Percentiles rank a stretch among this genome's conserved stretches.
These are phyloP conservation scores for Vigna angularis DNA, from an alignment of 306 rosid species.

Conservation along the genomic window DNA sequence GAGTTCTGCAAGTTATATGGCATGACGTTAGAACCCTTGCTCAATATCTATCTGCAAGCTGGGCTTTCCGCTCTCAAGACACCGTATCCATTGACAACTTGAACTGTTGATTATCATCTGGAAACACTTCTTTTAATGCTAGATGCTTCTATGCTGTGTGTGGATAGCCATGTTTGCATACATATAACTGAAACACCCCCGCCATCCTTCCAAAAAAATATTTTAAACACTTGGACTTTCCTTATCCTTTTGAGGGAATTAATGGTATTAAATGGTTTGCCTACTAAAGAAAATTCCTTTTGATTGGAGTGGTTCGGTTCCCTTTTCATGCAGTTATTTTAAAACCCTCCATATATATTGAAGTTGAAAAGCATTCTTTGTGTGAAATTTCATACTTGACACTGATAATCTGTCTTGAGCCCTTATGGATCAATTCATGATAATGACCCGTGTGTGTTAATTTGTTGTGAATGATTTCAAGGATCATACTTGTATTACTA, in stretches of 20 bases:
- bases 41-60: conserved; percentile 92
- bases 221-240: neutral
- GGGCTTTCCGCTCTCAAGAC: conserved; percentile 96
- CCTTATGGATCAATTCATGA: conserved; percentile 30
- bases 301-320: neutral
- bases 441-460: neutral
- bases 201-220: neutral
- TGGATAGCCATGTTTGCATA: conserved; percentile 18
- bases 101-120: conserved; percentile 20
- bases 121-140: conserved; percentile 8
- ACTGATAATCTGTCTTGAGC: neutral
- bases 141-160: conserved; percentile 18
- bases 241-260: conserved; percentile 23
- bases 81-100: conserved; percentile 73
- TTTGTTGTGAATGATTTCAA: conserved; percentile 20
- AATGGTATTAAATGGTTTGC: neutral
- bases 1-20: conserved; percentile 98
- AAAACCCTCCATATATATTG: neutral
- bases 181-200: conserved; percentile 6
- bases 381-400: conserved; percentile 12
- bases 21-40: conserved; percentile 94
- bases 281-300: conserved; percentile 12
- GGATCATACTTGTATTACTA: neutral
- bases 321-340: conserved; percentile 2
- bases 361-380: neutral